Base-by-base conservation (phyloP, 805 yeast species). In the Candida lessepsii region DNA sequence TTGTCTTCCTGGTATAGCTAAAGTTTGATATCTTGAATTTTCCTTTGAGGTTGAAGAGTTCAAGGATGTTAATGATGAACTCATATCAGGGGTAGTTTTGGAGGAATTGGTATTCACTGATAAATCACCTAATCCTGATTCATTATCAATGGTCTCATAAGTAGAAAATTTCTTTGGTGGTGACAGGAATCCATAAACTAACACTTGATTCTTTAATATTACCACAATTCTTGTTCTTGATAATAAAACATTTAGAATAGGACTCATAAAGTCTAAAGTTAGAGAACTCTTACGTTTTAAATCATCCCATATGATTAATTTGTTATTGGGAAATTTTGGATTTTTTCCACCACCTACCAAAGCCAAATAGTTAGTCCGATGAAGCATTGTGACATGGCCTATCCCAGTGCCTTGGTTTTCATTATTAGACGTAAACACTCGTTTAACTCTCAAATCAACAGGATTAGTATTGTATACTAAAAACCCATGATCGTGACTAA, bases 291-390 rank as follows among this genome's bases (percentile, higher is more conserved):
- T 81, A 47, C 82, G 75, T 60, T 86, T 86, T 45, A 86, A 61
- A 58, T 91, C 98, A 61, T 91, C 97, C 96, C 96, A 93, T 13
- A 91, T 81, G 25, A 88, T 74, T 27, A 89, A 76, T 58, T 85
- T 86, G 63, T 86, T 87, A 49, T 78, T 71, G 1, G 96, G 85
- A 53, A 79, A 86, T 45, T 78, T 73, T 16, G 96, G 96, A 43
- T 73, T 74, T 46, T 75, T 72, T 1, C 96, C 96, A 13, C 96
- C 96, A 1, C 97, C 96, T 0, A 89, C 86, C 30, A 93, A 63
- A 1, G 91, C 96, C 39, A 91, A 71, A 57, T 89, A 90, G 63
- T 91, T 91, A 0, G 97, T 89, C 30, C 96, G 75, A 57, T 88
- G 86, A 5, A 91, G 79, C 96, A 91, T 87, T 32, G 82, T 70